phyloP scores from a whole-genome alignment of 2,329 filamentous ascomycete genomes.

The Graphilbum fragrans region DNA sequence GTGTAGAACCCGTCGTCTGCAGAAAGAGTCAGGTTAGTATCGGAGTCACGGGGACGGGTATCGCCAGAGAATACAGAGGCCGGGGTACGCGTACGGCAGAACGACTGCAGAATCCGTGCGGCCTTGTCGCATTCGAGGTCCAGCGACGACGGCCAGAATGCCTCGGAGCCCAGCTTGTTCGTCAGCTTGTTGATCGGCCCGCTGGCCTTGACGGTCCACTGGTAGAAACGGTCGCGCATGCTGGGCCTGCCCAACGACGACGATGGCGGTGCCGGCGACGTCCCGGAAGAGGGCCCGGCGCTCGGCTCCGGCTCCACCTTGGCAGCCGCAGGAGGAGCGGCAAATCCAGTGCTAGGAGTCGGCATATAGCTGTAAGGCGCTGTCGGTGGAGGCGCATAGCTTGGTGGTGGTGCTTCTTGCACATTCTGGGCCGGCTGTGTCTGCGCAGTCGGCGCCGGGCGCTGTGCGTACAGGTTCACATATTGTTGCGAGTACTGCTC shows the following conservation, averaged over 20 bases:
- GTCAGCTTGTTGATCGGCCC: constrained; percentile 57
- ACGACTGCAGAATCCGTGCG: constrained; percentile 60
- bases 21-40: not conserved
- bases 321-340: not conserved
- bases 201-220: constrained; percentile 23
- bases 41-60: not conserved
- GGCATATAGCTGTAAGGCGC: not conserved
- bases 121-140: constrained; percentile 70
- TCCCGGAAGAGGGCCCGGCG: not conserved
- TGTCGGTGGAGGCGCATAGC: not conserved
- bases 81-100: constrained; percentile 58
- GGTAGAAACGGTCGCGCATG: constrained; percentile 14
- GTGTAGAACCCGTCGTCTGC: constrained; percentile 22
- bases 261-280: not conserved
- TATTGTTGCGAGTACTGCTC: not conserved
- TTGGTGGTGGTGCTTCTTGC: not conserved
- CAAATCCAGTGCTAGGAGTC: not conserved
- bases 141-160: constrained; percentile 64
- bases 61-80: not conserved
- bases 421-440: not conserved
- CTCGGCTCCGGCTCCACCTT: not conserved
- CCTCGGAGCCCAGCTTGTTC: constrained; percentile 56
- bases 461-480: not conserved
- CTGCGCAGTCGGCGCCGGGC: no score
- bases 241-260: constrained; percentile 1